These are phyloP conservation scores for Capsella bursapastoris DNA, from an alignment of 345 rosid species.

Conservation along the genomic window DNA sequence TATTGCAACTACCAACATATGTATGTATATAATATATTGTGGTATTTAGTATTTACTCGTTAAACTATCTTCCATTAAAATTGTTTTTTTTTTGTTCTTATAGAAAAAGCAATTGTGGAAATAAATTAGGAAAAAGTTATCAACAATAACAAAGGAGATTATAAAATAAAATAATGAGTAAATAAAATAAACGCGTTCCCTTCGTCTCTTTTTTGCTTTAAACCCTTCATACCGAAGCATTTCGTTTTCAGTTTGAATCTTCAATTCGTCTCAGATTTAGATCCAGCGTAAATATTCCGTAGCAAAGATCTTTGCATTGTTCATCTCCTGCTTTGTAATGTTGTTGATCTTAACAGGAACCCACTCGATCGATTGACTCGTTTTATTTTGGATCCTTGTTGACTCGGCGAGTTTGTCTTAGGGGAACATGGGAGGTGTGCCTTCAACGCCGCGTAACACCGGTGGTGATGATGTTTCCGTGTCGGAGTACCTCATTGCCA, in stretches of 20 bases:
- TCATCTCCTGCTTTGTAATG: constrained; percentile 40
- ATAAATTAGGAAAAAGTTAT: constrained; percentile 8
- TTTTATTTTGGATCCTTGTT: constrained; percentile 42
- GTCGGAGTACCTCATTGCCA: constrained; percentile 67
- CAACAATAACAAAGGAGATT: background rate
- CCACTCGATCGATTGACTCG: constrained; percentile 49
- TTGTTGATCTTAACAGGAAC: constrained; percentile 40
- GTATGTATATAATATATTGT: background rate
- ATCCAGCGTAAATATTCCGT: constrained; percentile 28
- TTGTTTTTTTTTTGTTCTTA: background rate
- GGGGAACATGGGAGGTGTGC: constrained; percentile 70
- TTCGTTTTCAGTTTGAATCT: constrained; percentile 22
- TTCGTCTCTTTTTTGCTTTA: constrained; percentile 21
- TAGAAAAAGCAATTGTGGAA: background rate
- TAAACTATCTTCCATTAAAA: too few relatives aligned
- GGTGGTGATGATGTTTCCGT: constrained; percentile 59
- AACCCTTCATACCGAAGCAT: constrained; percentile 55
- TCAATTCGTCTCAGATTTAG: constrained; percentile 38
- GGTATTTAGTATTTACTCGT: background rate
- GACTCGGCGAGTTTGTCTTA: constrained; percentile 39
- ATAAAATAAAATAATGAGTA: background rate
- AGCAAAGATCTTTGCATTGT: constrained; percentile 29
- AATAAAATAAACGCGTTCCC: constrained; percentile 27
- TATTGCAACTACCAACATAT: too few relatives aligned
- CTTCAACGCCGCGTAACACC: constrained; percentile 76